Evolutionary conservation across 2,329 filamentous ascomycete species (phyloP).

Genomic region (Raffaelea albimanens): DNA sequence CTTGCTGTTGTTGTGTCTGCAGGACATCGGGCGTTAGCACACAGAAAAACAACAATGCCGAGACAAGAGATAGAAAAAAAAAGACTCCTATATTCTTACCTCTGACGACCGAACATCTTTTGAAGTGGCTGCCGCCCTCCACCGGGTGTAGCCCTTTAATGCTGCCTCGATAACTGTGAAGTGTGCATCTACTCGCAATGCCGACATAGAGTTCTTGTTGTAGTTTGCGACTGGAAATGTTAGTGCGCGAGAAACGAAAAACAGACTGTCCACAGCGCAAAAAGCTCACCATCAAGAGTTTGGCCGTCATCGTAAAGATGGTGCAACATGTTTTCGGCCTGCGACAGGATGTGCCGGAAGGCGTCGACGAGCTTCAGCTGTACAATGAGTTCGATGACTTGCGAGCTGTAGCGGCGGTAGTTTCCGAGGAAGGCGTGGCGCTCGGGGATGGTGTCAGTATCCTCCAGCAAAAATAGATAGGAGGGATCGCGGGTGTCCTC

Average conservation of each 20-base stretch:
- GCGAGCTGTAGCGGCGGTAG: slow-evolving; percentile 81
- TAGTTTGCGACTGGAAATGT: slow-evolving; percentile 40
- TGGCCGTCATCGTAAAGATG: slow-evolving; percentile 65
- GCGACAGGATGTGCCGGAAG: slow-evolving; percentile 74
- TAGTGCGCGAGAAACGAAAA: neutral
- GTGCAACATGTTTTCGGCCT: slow-evolving; percentile 64
- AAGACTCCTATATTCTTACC: neutral
- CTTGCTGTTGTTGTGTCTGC: slow-evolving; percentile 43
- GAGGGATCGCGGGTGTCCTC: slow-evolving; percentile 74
- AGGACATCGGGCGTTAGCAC: slow-evolving; percentile 14
- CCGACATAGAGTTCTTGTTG: slow-evolving; percentile 60
- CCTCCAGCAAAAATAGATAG: slow-evolving; percentile 75
- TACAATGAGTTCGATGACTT: slow-evolving; percentile 80
- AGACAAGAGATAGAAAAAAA: neutral
- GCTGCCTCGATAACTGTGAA: slow-evolving; percentile 84
- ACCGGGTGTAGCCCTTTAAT: slow-evolving; percentile 80
- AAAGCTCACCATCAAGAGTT: slow-evolving; percentile 52
- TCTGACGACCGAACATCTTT: slow-evolving; percentile 4
- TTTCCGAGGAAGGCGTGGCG: slow-evolving; percentile 92
- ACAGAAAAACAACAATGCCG: neutral
- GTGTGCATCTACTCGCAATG: slow-evolving; percentile 76
- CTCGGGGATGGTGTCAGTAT: slow-evolving; percentile 91
- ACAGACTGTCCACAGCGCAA: neutral
- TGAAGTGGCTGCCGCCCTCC: slow-evolving; percentile 35
- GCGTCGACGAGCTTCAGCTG: slow-evolving; percentile 75